Evolutionary conservation across 768 basidiomycete genomes (phyloP).

Genomic region (Leccinum arenicola): DNA sequence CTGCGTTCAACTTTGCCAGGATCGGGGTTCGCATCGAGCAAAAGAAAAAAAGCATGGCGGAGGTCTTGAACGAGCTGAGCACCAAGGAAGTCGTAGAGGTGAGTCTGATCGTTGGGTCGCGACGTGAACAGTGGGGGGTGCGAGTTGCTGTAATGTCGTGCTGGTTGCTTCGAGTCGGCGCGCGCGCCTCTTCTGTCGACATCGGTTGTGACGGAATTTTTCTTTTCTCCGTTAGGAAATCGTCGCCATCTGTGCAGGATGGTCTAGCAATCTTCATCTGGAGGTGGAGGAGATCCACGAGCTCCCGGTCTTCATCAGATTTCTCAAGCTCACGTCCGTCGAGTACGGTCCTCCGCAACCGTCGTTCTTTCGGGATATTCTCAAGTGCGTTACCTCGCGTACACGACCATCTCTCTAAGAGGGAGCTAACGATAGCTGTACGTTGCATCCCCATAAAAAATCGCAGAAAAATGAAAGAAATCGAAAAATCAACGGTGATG

Average conservation of each 20-base stretch:
- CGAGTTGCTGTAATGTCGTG: neutral
- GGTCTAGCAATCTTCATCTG: slow-evolving; percentile 52
- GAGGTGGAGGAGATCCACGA: slow-evolving; percentile 52
- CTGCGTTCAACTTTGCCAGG: slow-evolving; percentile 62
- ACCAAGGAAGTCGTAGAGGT: slow-evolving; percentile 28
- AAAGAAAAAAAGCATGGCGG: neutral
- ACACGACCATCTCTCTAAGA: neutral
- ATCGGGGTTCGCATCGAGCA: slow-evolving; percentile 38
- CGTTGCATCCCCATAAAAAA: too few species aligned
- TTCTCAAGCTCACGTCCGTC: slow-evolving; percentile 34
- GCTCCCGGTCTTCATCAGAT: slow-evolving; percentile 47
- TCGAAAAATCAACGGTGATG: slow-evolving; percentile 32
- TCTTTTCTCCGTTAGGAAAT: slow-evolving; percentile 42
- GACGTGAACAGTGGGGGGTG: neutral
- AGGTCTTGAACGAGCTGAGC: slow-evolving; percentile 21
- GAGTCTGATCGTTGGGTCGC: slow-evolving; percentile 3
- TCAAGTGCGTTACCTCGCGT: slow-evolving; percentile 20
- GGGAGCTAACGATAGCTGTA: neutral
- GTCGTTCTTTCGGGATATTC: slow-evolving; percentile 34
- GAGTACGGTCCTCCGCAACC: slow-evolving; percentile 38
- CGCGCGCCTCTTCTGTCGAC: neutral
- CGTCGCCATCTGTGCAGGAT: slow-evolving; percentile 52
- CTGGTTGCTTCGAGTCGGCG: neutral
- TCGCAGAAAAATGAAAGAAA: slow-evolving; percentile 24
- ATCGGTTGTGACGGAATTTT: neutral